Base-by-base conservation (phyloP, 2,329 filamentous ascomycete species). In the Claviceps sp. region DNA sequence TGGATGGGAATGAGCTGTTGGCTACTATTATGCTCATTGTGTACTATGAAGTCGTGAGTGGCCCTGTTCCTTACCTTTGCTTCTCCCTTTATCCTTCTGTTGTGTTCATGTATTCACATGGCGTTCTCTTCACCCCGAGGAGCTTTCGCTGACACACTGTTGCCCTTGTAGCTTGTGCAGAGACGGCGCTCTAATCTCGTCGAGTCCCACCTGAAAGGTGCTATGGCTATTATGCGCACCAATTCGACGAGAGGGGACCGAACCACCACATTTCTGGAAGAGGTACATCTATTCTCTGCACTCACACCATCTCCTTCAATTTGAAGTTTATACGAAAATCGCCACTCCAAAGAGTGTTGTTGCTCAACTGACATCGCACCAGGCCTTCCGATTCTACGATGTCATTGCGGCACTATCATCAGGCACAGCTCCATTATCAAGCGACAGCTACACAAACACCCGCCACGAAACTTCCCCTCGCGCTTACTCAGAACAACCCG, bases 301-400 rank as follows among this genome's bases (percentile, higher is more conserved):
- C 8, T 11, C 29, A 34, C 29, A 34, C 29, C 9, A 34, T 34
- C 29, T 11, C 9, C 4, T 34, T 34, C 9, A 4, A 34, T 11
- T 34, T 34, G 9, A 9, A 34, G 29, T 34, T 34, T 11, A 11
- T 11, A 11, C 9, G 29, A 34, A 11, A 34, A 11, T 4, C 9
- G 9, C 9, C 29, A 34, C 29, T 34, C 9, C 29, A 34, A 34
- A 34, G 29, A 34, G 9, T 3, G 36, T 23, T 23, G 20, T 20
- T 20, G 17, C 13, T 34, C 17, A 14, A 22, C n/a, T 5, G 45
- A 16, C 22, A 5, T 5, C 5, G 13, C 45, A 13, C 37, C 51
- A 82, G 79, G 78, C 79, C 1, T 83, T 83, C 57, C 74, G 77
- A 5, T 83, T 82, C 58, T 82, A 83, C 64, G 79, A 83, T 60